Evolutionary conservation across 495 filamentous ascomycete species (phyloP), one percentile per base, ranked within the genome.

Genomic region (Cercophora samala): DNA sequence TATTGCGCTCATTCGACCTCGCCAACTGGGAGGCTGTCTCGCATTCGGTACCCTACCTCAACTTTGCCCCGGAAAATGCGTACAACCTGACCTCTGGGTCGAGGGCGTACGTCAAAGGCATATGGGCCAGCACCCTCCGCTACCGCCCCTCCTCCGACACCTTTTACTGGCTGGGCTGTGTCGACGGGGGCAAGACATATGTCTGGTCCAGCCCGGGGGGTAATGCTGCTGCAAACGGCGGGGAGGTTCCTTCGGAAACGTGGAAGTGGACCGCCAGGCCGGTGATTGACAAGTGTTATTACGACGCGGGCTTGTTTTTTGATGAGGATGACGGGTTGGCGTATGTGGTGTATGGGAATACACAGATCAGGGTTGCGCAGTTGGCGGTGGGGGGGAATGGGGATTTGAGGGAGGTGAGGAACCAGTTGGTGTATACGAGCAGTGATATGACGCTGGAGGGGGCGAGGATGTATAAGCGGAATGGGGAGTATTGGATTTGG

Each of bases 91-190:
- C 76, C n/a, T 75, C 72, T 26, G 68, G 71, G 56, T 66, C 62
- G 22, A 15, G 21, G 11, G 84, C 83, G 3, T 89, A 88, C 70
- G 74, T 80, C 9, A 75, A 80, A 59, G 86, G 85, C 23, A 85
- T 82, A 15, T 87, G 84, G 84, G 86, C 86, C 0, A 82, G 78
- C 2, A 83, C 80, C 0, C 73, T 87, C 64, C 74, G 81, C 24
- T 85, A 86, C 70, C 81, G 82, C 15, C 37, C 73, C 24, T 82
- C 78, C 42, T 80, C 72, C 61, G 76, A 75, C 19, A 69, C 69
- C 2, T 89, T 79, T 69, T 86, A 87, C 74, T 89, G 84, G 84
- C 78, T 85, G 13, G 85, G 84, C 18, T 87, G 85, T 64, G 75
- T 87, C 32, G 78, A 82, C 18, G 80, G 68, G 69, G 73, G 66